Evolutionary conservation across 331 rosid genomes (phyloP), one percentile per base, ranked within the genome.

Genomic region (Arachis monticola): DNA sequence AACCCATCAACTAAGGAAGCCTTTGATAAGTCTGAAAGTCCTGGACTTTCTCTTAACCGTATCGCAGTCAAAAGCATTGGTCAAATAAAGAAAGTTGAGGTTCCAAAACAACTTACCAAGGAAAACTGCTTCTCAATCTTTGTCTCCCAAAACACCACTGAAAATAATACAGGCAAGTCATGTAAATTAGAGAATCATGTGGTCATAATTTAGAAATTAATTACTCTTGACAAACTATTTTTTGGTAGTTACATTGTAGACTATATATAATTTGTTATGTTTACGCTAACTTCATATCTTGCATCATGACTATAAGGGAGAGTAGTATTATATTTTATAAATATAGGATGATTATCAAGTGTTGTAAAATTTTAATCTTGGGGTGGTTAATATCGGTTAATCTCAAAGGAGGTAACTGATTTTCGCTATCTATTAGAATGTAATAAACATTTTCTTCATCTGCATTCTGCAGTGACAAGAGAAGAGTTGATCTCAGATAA

Each of bases 1-100:
- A 88, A 94, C 56, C 98, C 98, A 30, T 80, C 91, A 74, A 94
- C 90, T 58, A 88, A 87, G 90, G 80, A 88, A 79, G 83, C 90
- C 52, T 94, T 94, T 84, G 88, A 87, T 69, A 74, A 74, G 60
- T 81, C 79, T 63, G 77, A 87, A 38, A 48, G 66, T 62, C 41
- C 80, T 60, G 72, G 60, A 83, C 46, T 59, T 81, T 47, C 69
- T 79, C 71, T 75, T 59, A 78, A 38, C 46, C 80, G 80, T 6
- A 3, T 69, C 58, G 76, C 71, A 63, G 74, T 73, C 72, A 78
- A 79, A 78, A 81, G 57, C 58, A 61, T 61, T 32, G 78, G 32
- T 74, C 77, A 72, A 69, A 62, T 44, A 7, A 74, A 14, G 63
- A 83, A 85, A 76, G 51, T 67, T 17, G 72, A 80, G 75, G 83